Percentiles rank a stretch among this genome's conserved stretches.
Evolutionary conservation across 768 basidiomycete genomes (phyloP).

Genomic region (Macrolepiota fuliginosa): DNA sequence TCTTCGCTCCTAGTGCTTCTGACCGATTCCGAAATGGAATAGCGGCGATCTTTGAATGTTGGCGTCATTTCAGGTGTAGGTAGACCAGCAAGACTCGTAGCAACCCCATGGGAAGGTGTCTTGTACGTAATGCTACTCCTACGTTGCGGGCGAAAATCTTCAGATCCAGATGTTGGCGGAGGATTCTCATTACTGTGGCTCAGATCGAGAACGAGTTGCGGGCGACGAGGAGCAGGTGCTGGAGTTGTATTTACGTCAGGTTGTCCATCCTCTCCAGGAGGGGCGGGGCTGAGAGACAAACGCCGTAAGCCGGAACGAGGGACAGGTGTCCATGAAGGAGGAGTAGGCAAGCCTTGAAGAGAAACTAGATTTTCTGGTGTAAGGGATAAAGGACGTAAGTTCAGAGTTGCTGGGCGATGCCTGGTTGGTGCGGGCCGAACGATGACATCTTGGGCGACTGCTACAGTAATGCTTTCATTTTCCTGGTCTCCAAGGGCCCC

Average conservation of each 20-base stretch:
- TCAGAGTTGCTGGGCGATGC: conserved; percentile 63
- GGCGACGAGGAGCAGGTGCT: conserved; percentile 23
- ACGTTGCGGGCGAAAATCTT: conserved; percentile 37
- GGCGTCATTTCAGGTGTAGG: conserved; percentile 80
- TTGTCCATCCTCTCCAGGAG: conserved; percentile 27
- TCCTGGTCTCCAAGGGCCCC: conserved; percentile 26
- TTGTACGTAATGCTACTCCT: conserved; percentile 81
- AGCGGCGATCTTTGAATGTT: conserved; percentile 33
- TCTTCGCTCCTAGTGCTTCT: conserved; percentile 38
- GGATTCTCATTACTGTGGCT: conserved; percentile 25
- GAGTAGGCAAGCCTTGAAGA: conserved; percentile 45
- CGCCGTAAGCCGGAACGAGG: conserved; percentile 49
- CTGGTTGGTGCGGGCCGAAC: conserved; percentile 41
- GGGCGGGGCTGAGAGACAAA: conserved; percentile 42
- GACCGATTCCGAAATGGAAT: conserved; percentile 29
- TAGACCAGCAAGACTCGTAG: conserved; percentile 38
- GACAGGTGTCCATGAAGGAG: conserved; percentile 53
- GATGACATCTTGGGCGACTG: conserved; percentile 26
- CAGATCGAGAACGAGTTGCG: conserved; percentile 37
- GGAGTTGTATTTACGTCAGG: conserved; percentile 8
- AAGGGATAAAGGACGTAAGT: conserved; percentile 71
- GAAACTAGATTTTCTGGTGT: conserved; percentile 48
- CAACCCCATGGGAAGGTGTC: conserved; percentile 41
- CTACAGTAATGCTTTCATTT: conserved; percentile 14
- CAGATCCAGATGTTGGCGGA: conserved; percentile 22